These are phyloP conservation scores for Cucurbita maxima DNA, from an alignment of 306 rosid genomes.

Conservation along the genomic window DNA sequence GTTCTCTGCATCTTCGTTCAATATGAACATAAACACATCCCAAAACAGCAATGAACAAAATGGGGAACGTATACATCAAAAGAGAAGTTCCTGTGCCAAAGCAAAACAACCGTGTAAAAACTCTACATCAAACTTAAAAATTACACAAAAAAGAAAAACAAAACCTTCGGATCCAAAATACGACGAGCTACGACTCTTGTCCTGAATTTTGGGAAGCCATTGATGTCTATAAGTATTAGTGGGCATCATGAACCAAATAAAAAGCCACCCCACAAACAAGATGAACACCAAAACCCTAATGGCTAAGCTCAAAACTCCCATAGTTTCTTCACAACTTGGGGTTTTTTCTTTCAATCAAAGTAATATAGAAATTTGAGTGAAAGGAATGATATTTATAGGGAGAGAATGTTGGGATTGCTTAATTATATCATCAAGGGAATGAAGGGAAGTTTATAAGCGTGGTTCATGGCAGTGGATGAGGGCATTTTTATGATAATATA, in stretches of 20 bases:
- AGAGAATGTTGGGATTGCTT: neutral
- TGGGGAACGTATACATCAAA: conserved; percentile 38
- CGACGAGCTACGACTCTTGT: conserved; percentile 7
- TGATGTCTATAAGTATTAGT: conserved; percentile 23
- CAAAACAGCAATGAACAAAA: conserved; percentile 39
- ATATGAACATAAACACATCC: conserved; percentile 54
- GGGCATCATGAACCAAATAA: conserved; percentile 48
- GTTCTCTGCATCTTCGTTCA: conserved; percentile 19
- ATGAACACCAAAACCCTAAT: conserved; percentile 22
- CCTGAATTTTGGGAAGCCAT: conserved; percentile 21
- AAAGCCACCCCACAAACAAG: conserved; percentile 28
- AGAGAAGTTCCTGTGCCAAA: conserved; percentile 22
- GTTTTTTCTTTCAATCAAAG: neutral
- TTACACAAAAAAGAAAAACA: neutral
- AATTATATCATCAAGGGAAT: neutral
- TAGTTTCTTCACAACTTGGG: neutral
- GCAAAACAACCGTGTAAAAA: neutral
- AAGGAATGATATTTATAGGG: neutral
- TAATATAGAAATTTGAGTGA: neutral
- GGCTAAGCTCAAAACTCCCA: conserved; percentile 4
- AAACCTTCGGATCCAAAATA: conserved; percentile 56
- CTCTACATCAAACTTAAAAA: neutral
- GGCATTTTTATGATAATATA: neutral
- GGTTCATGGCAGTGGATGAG: conserved; percentile 13
- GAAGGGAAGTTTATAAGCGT: conserved; percentile 10